Percentiles rank a stretch among this genome's conserved stretches.
Conservation (phyloP, 1,284 basidiomycete species). For the Tranzscheliella williamsii region DNA sequence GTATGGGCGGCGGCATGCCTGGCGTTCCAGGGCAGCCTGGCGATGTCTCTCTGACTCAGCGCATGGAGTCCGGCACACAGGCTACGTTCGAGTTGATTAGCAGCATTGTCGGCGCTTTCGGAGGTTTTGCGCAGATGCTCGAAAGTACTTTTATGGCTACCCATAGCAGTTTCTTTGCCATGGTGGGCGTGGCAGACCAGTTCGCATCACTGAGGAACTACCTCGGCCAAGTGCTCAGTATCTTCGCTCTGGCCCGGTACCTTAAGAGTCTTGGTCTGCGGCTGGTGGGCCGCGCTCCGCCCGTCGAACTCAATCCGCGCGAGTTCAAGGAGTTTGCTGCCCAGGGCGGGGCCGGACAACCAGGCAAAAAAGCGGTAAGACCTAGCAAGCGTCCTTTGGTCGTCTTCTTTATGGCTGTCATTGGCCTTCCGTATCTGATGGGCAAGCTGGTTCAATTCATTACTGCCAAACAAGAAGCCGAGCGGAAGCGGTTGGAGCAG, state of each 20-base stretch:
- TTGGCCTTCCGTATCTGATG: constrained; percentile 94
- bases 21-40: constrained; percentile 50
- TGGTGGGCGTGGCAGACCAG: constrained; percentile 97
- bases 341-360: constrained; percentile 25
- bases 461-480: constrained; percentile 67
- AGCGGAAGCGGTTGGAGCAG: constrained; percentile 61
- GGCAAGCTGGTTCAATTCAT: constrained; percentile 82
- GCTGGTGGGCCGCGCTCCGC: constrained; percentile 46
- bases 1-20: constrained; percentile 47
- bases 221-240: constrained; percentile 86
- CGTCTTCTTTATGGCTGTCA: constrained; percentile 90
- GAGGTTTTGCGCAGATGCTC: constrained; percentile 94
- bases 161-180: constrained; percentile 96
- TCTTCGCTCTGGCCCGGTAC: constrained; percentile 83
- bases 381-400: constrained; percentile 84
- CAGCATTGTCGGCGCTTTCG: constrained; percentile 92
- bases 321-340: constrained; percentile 59
- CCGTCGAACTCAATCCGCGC: constrained; percentile 48
- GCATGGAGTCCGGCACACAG: constrained; percentile 84
- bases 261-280: constrained; percentile 65
- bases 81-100: constrained; percentile 92
- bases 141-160: constrained; percentile 99
- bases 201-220: constrained; percentile 88
- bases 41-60: constrained; percentile 73
- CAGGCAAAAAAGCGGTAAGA: constrained; percentile 25